Evolutionary conservation across 495 filamentous ascomycete species (phyloP), one percentile per base, ranked within the genome.

Genomic region (Aspergillus panamensis): DNA sequence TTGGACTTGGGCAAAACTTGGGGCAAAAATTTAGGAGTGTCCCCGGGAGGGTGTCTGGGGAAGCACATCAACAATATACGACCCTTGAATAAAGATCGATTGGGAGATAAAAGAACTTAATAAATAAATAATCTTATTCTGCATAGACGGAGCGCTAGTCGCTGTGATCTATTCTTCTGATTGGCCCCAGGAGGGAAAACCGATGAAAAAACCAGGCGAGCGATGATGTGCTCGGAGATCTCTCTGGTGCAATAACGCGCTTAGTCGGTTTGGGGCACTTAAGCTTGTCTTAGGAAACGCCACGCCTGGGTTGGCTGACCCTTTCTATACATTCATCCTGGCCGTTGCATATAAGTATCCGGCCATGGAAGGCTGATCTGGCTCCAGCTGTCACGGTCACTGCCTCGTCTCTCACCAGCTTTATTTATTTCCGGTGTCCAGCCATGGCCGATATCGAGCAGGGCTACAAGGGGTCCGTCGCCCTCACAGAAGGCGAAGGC

Each of bases 171-270:
- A n/a, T n/a, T n/a, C n/a, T n/a, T n/a, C n/a, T n/a, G n/a, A n/a
- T n/a, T n/a, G n/a, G n/a, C n/a, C n/a, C n/a, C n/a, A n/a, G n/a
- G n/a, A n/a, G n/a, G n/a, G n/a, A n/a, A n/a, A n/a, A n/a, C n/a
- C n/a, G n/a, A n/a, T n/a, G 14, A 39, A 39, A 39, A 39, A 39
- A 12, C 10, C 53, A 35, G 33, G 52, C 31, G 47, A 19, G 55
- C 60, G 57, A 66, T 66, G 64, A 63, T 59, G 64, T 66, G 64
- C 64, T 66, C 61, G 58, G 56, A 48, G 43, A 43, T 43, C 30
- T 12, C 30, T 39, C 21, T 66, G 48, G 56, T 63, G 64, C 61
- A 49, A 66, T 63, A 21, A 13, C n/a, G n/a, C n/a, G 20, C 21
- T 40, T 59, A 58, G 56, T 40, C 49, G 25, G 8, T 6, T 30